These are phyloP conservation scores for Talaromyces sp. DNA, from an alignment of 2,329 filamentous ascomycete genomes.

Conservation along the genomic window DNA sequence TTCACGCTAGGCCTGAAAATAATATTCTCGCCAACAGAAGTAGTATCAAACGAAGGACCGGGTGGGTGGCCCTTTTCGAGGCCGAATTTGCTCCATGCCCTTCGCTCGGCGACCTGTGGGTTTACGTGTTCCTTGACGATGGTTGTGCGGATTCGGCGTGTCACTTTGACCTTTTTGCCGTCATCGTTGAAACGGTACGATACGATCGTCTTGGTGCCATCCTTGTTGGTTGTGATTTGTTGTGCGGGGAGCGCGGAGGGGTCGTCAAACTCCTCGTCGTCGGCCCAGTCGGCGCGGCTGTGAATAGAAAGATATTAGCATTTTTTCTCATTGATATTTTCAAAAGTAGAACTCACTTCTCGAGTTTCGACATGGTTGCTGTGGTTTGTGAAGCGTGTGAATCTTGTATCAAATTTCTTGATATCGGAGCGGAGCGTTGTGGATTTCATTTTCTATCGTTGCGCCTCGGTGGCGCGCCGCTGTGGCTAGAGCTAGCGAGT, in stretches of 20 bases:
- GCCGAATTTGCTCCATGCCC: slow-evolving; percentile 91
- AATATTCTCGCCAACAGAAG: slow-evolving; percentile 95
- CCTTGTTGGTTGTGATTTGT: slow-evolving; percentile 92
- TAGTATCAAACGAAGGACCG: slow-evolving; percentile 85
- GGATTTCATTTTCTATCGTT: slow-evolving; percentile 38
- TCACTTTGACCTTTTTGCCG: slow-evolving; percentile 95
- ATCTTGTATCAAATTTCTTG: slow-evolving; percentile 38
- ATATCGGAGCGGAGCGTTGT: slow-evolving; percentile 42
- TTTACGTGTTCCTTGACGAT: slow-evolving; percentile 92
- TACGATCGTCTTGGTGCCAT: slow-evolving; percentile 94
- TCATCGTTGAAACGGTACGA: slow-evolving; percentile 88
- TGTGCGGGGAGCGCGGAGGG: slow-evolving; percentile 79
- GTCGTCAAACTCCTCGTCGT: slow-evolving; percentile 82
- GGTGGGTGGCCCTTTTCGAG: slow-evolving; percentile 76
- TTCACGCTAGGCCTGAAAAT: slow-evolving; percentile 89
- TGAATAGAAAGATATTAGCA: slow-evolving; percentile 16
- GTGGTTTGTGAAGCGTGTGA: slow-evolving; percentile 25
- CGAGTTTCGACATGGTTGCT: slow-evolving; percentile 46
- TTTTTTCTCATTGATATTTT: neutral
- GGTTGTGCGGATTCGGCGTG: slow-evolving; percentile 88
- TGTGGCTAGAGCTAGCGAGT: slow-evolving; percentile 30
- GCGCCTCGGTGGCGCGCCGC: slow-evolving; percentile 30
- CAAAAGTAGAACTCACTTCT: slow-evolving; percentile 38
- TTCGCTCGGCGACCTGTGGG: slow-evolving; percentile 91
- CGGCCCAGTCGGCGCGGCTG: slow-evolving; percentile 81